These are phyloP conservation scores for Xylaria sp. DNA, from an alignment of 2,329 filamentous ascomycete species.

Conservation along the genomic window DNA sequence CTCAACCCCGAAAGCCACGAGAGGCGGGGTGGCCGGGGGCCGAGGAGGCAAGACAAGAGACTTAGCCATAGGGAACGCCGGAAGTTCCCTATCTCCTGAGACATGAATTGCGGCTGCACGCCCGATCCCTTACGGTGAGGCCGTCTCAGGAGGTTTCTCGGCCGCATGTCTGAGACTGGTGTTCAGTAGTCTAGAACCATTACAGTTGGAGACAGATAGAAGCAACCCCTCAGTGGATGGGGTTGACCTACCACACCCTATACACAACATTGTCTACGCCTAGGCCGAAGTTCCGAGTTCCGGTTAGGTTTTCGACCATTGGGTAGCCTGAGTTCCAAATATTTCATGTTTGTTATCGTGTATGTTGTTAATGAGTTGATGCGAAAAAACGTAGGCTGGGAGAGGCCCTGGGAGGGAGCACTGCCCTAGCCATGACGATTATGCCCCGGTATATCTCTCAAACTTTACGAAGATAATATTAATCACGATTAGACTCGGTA, in stretches of 20 bases:
- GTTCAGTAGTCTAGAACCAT: neutral
- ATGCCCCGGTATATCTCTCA: no score
- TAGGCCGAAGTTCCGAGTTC: neutral
- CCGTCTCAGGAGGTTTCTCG: neutral
- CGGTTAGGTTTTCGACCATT: no score
- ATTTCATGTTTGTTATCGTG: no score
- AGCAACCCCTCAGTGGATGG: neutral
- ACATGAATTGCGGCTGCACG: neutral
- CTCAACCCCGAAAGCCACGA: neutral
- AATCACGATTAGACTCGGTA: neutral
- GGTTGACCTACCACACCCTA: neutral
- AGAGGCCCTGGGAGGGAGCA: no score
- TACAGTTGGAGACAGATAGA: neutral
- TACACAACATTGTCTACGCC: neutral
- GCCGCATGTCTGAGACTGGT: slow-evolving; percentile 9
- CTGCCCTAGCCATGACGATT: no score
- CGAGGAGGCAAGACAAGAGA: neutral
- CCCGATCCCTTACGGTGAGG: slow-evolving; percentile 2
- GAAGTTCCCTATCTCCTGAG: slow-evolving; percentile 3
- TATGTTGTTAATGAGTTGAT: no score
- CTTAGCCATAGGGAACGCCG: neutral
- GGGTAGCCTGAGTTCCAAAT: no score
- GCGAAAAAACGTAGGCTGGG: no score
- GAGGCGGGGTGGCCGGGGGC: neutral
- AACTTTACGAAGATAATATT: no score